Conservation (phyloP, 257 asterid genomes). For the Solanum rostratum region DNA sequence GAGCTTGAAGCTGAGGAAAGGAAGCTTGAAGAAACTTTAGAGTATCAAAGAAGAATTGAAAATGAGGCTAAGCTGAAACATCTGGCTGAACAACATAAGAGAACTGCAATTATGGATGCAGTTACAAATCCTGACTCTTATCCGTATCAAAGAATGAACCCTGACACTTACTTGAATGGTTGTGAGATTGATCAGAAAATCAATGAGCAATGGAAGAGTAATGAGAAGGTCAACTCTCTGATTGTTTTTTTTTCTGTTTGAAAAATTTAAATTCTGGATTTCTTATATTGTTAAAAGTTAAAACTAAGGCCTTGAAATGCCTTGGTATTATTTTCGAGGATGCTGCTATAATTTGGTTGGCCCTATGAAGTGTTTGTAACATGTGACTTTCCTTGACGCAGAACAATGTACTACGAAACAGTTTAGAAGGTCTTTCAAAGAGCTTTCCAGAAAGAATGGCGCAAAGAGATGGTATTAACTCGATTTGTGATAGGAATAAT, state of each 20-base stretch:
- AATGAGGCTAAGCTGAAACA: slow-evolving; percentile 92
- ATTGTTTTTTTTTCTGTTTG: background rate
- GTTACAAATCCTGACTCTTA: slow-evolving; percentile 16
- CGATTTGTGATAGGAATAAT: background rate
- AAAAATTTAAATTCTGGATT: background rate
- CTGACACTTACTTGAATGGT: slow-evolving; percentile 20
- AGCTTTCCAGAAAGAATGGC: slow-evolving; percentile 21
- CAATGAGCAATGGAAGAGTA: slow-evolving; percentile 21
- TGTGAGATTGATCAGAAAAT: slow-evolving; percentile 21
- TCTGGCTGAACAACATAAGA: slow-evolving; percentile 65
- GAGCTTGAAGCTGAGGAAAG: slow-evolving; percentile 98
- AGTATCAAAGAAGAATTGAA: slow-evolving; percentile 87
- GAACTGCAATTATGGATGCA: slow-evolving; percentile 17
- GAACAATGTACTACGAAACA: slow-evolving; percentile 25
- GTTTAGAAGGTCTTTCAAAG: slow-evolving; percentile 22
- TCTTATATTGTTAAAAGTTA: background rate
- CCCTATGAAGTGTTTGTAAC: background rate
- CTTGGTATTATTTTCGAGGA: background rate
- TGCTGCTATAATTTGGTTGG: background rate
- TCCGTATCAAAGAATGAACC: background rate
- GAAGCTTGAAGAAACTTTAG: slow-evolving; percentile 95
- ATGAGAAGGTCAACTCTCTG: slow-evolving; percentile 22
- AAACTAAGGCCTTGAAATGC: background rate
- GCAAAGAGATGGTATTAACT: slow-evolving; percentile 27
- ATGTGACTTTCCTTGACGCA: slow-evolving; percentile 16